Conservation (phyloP, 352 stramenopile species). For the Globisporangium ultimum region DNA sequence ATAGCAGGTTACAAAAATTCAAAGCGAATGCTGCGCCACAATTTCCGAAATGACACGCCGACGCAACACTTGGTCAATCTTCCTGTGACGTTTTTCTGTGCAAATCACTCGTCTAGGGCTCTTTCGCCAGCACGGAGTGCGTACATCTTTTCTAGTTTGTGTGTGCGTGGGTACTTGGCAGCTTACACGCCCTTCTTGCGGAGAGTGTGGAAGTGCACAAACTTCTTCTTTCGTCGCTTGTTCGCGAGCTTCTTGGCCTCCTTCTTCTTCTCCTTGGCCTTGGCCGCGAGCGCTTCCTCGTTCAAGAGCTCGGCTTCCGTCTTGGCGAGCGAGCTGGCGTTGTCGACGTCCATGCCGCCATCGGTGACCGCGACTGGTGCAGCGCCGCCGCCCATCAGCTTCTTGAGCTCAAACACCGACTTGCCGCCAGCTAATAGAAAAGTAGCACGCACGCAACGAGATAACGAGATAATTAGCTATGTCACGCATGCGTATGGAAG, state of each 20-base stretch:
- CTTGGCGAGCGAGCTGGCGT: conserved; percentile 27
- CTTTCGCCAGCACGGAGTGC: background rate
- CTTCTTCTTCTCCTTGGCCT: conserved; percentile 57
- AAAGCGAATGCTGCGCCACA: background rate
- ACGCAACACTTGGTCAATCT: background rate
- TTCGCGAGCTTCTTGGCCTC: conserved; percentile 38
- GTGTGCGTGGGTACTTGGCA: background rate
- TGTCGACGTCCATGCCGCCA: conserved; percentile 39
- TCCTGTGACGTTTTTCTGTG: conserved; percentile 12
- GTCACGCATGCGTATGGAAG: background rate
- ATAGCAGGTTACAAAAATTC: conserved; percentile 35
- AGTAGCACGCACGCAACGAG: background rate
- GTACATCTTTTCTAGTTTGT: background rate
- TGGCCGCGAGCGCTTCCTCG: conserved; percentile 29
- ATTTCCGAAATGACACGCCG: background rate
- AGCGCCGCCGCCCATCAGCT: conserved; percentile 57
- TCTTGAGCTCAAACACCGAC: conserved; percentile 65
- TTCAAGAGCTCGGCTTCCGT: conserved; percentile 51
- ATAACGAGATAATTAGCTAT: background rate
- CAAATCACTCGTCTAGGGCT: background rate
- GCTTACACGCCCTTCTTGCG: conserved; percentile 86
- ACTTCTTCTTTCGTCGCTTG: conserved; percentile 70
- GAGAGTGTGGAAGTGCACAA: conserved; percentile 83
- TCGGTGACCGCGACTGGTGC: conserved; percentile 37
- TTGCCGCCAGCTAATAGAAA: conserved; percentile 29